phyloP scores from a whole-genome alignment of 345 rosid genomes.

The Hevea brasiliensis region DNA sequence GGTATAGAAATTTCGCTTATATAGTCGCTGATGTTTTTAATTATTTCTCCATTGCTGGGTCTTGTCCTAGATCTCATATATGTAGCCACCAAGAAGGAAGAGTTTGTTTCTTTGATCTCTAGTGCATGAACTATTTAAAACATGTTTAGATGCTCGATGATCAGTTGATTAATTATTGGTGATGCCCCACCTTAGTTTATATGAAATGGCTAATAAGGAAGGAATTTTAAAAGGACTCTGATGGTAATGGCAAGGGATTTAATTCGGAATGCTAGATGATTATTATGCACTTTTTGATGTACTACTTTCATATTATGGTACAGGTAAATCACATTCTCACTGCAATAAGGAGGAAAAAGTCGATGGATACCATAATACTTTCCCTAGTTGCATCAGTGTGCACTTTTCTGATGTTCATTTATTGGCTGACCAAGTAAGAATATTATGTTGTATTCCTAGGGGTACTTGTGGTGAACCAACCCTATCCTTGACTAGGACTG shows the following conservation, averaged over 20 bases:
- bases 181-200: neutral
- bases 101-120: neutral
- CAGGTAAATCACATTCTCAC: constrained; percentile 86
- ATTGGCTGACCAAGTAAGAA: constrained; percentile 87
- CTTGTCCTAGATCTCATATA: neutral
- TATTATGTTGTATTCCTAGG: constrained; percentile 17
- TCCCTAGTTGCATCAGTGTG: constrained; percentile 94
- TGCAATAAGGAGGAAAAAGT: constrained; percentile 90
- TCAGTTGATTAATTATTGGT: neutral
- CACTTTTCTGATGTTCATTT: constrained; percentile 85
- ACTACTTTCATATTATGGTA: constrained; percentile 23
- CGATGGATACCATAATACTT: constrained; percentile 89
- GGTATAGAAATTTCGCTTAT: constrained; percentile 36
- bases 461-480: constrained; percentile 22
- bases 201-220: neutral
- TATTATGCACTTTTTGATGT: neutral
- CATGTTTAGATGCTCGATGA: neutral
- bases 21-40: constrained; percentile 4
- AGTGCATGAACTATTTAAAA: neutral
- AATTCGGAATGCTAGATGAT: neutral
- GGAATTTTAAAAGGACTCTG: neutral
- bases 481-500: constrained; percentile 1
- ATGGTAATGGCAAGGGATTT: neutral
- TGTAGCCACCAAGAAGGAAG: neutral
- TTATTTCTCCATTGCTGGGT: neutral